phyloP scores from a whole-genome alignment of 2,329 filamentous ascomycete genomes.

The Penicillium sp. region DNA sequence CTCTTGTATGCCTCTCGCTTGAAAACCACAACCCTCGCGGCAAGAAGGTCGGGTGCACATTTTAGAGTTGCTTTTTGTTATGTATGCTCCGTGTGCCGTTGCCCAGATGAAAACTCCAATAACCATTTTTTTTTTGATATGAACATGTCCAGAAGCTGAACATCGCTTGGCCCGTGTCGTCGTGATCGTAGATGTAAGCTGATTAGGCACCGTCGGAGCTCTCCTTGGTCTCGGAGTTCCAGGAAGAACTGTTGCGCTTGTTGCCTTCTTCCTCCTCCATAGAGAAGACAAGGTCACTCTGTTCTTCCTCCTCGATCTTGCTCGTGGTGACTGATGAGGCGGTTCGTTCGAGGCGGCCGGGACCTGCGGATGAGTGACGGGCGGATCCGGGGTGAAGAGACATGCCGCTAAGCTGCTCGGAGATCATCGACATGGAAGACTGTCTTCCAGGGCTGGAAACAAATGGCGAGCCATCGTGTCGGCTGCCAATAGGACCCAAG shows the following conservation, averaged over 20 bases:
- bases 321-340: slow-evolving; percentile 44
- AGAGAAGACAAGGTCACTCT: slow-evolving; percentile 45
- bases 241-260: slow-evolving; percentile 37
- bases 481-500: slow-evolving; percentile 47
- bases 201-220: slow-evolving; percentile 27
- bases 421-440: slow-evolving; percentile 57
- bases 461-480: slow-evolving; percentile 48
- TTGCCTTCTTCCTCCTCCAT: slow-evolving; percentile 50
- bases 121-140: slow-evolving; percentile 17
- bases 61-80: slow-evolving; percentile 15
- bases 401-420: slow-evolving; percentile 50
- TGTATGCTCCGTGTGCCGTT: slow-evolving; percentile 16
- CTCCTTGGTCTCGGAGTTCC: slow-evolving; percentile 32
- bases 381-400: slow-evolving; percentile 42
- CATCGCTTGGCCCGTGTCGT: slow-evolving; percentile 14
- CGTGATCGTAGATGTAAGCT: slow-evolving; percentile 12
- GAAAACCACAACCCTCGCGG: background rate
- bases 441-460: slow-evolving; percentile 54
- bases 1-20: slow-evolving; percentile 5
- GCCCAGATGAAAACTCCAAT: slow-evolving; percentile 20
- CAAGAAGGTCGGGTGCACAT: slow-evolving; percentile 3
- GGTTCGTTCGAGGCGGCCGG: slow-evolving; percentile 41
- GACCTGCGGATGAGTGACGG: slow-evolving; percentile 32
- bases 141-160: slow-evolving; percentile 12
- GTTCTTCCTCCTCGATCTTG: slow-evolving; percentile 46